A percentile compares a stretch with the other conserved stretches of the same genome.
These are phyloP conservation scores for Amphibolis antarctica DNA, from an alignment of 106 monocot species.

Conservation along the genomic window DNA sequence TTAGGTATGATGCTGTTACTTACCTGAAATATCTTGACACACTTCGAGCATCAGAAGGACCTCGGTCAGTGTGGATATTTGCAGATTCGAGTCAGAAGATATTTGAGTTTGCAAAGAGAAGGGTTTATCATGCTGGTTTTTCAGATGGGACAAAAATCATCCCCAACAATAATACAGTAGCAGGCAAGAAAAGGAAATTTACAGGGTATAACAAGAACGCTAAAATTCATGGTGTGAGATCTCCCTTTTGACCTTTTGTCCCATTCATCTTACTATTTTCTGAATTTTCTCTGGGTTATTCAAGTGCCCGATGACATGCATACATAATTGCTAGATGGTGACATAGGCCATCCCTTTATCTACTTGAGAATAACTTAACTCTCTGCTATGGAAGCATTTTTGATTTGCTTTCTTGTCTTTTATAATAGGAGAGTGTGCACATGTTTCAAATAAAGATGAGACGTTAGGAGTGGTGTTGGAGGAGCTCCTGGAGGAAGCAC, in stretches of 20 bases:
- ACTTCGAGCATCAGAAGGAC: conserved; percentile 85
- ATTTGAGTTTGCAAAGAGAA: conserved; percentile 83
- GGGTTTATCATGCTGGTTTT: conserved; percentile 62
- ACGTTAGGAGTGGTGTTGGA: conserved; percentile 40
- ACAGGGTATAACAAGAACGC: conserved; percentile 9
- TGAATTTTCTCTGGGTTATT: neutral
- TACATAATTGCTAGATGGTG: no score
- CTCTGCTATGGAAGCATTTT: neutral
- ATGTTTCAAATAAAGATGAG: conserved; percentile 13
- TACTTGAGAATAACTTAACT: neutral
- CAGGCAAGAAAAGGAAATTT: conserved; percentile 49
- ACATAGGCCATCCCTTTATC: no score
- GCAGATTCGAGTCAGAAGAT: conserved; percentile 97
- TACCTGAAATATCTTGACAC: conserved; percentile 94
- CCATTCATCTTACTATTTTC: neutral
- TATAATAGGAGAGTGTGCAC: conserved; percentile 24
- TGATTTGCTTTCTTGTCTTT: conserved; percentile 3
- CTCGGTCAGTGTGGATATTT: conserved; percentile 83
- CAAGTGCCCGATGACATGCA: no score
- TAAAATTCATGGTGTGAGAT: conserved; percentile 2
- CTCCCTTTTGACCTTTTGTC: neutral
- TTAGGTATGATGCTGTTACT: conserved; percentile 95
- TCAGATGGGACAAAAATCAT: conserved; percentile 45
- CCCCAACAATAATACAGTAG: conserved; percentile 13
- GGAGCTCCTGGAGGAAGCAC: conserved; percentile 88